Percentiles rank a stretch among this genome's conserved stretches.
Evolutionary conservation across 805 yeast genomes (phyloP).

Genomic region (Sungouiozyma ichnusensis): DNA sequence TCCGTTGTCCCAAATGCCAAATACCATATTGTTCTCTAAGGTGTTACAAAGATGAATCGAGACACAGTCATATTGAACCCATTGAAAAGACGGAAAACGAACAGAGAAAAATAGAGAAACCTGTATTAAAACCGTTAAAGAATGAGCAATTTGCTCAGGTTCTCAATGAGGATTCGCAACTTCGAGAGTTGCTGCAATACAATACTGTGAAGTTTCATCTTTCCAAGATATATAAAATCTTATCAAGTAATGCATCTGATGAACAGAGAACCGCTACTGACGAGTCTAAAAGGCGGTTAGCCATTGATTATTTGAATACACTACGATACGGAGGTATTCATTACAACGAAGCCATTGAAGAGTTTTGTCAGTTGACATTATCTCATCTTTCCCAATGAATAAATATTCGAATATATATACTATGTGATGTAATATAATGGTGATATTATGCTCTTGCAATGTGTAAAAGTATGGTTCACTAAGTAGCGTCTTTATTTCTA

Average conservation of each 20-base stretch:
- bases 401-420: neutral
- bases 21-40: slow-evolving; percentile 43
- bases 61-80: slow-evolving; percentile 26
- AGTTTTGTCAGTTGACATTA: slow-evolving; percentile 36
- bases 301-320: slow-evolving; percentile 46
- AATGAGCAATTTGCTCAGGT: slow-evolving; percentile 24
- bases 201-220: slow-evolving; percentile 46
- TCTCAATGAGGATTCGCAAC: slow-evolving; percentile 30
- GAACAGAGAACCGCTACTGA: slow-evolving; percentile 14
- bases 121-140: neutral
- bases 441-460: neutral
- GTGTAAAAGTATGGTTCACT: neutral
- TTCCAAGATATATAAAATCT: slow-evolving; percentile 37
- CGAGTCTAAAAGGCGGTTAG: slow-evolving; percentile 38
- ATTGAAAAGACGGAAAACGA: slow-evolving; percentile 13
- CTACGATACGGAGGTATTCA: slow-evolving; percentile 50
- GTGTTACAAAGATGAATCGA: slow-evolving; percentile 39
- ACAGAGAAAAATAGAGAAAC: neutral
- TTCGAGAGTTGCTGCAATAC: slow-evolving; percentile 37
- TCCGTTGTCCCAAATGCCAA: slow-evolving; percentile 40
- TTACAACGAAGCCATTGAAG: slow-evolving; percentile 52
- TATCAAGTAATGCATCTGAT: slow-evolving; percentile 21
- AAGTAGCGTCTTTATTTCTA: neutral
- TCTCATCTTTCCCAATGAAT: slow-evolving; percentile 1
- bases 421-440: neutral